A percentile compares a stretch with the other conserved stretches of the same genome.
These are phyloP conservation scores for Balansia obtecta DNA, from an alignment of 2,329 filamentous ascomycete genomes.

Conservation along the genomic window DNA sequence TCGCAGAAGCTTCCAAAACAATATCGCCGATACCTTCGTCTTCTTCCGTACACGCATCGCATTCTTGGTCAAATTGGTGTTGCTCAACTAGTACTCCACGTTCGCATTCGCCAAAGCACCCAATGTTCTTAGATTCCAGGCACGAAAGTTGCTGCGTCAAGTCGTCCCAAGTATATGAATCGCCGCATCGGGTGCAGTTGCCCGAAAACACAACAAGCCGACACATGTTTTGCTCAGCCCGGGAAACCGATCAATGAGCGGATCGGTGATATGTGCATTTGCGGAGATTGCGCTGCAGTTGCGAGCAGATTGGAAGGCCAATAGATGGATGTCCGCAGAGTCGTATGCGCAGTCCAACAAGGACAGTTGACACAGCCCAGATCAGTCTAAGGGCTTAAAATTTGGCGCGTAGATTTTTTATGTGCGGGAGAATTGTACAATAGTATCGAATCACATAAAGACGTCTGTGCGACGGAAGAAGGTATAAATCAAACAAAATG, in stretches of 20 bases:
- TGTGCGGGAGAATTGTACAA: too few species aligned
- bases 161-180: conserved; percentile 29
- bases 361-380: too few species aligned
- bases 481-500: neutral
- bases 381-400: too few species aligned
- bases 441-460: too few species aligned
- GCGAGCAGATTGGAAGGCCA: neutral
- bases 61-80: conserved; percentile 36
- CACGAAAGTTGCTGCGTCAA: conserved; percentile 34
- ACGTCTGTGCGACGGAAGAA: neutral
- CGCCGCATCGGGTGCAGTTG: conserved; percentile 29
- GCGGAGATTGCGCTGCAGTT: neutral
- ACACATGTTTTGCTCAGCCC: conserved; percentile 25
- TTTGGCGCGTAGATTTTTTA: too few species aligned
- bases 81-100: conserved; percentile 28
- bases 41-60: conserved; percentile 28
- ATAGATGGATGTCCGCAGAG: neutral
- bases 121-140: conserved; percentile 36
- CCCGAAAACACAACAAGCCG: conserved; percentile 33
- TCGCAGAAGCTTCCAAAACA: conserved; percentile 16
- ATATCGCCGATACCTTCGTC: conserved; percentile 30
- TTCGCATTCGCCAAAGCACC: conserved; percentile 30
- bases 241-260: neutral
- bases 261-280: neutral
- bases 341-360: neutral